A percentile compares a stretch with the other conserved stretches of the same genome.
Evolutionary conservation across 257 asterid species (phyloP).

Genomic region (Solanum dulcamara): DNA sequence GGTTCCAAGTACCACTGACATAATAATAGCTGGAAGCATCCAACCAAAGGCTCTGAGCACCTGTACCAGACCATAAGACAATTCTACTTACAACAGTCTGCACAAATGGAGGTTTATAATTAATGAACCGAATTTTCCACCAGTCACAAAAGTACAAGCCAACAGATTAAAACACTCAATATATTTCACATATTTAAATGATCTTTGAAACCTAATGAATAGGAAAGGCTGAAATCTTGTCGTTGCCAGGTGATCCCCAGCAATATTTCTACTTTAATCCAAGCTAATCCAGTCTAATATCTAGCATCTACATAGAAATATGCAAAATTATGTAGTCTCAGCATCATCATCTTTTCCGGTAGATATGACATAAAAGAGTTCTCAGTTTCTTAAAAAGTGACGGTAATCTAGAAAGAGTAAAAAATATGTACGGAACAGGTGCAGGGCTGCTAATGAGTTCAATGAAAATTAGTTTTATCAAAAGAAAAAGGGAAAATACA

Average conservation of each 20-base stretch:
- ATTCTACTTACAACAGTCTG: not conserved
- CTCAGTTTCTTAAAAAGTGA: not conserved
- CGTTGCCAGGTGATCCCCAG: not conserved
- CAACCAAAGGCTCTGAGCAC: conserved; percentile 64
- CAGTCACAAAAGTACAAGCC: not conserved
- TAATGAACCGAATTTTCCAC: not conserved
- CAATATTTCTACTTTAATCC: not conserved
- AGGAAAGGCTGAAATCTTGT: not conserved
- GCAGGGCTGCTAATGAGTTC: not conserved
- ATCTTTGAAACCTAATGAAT: not conserved
- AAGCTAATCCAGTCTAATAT: not conserved
- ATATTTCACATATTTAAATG: not conserved
- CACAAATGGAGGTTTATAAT: not conserved
- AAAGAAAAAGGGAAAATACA: not conserved
- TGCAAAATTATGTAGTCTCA: not conserved
- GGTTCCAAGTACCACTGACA: conserved; percentile 48
- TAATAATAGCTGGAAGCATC: conserved; percentile 69
- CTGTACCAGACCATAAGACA: conserved; percentile 23
- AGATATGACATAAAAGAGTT: not conserved
- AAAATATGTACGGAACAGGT: not conserved
- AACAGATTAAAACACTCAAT: not conserved
- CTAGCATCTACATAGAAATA: not conserved
- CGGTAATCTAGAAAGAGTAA: not conserved
- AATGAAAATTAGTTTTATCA: not conserved
- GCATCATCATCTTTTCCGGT: not conserved